phyloP scores from a whole-genome alignment of 163 green algal genomes.

The Chlorella variabilis region DNA sequence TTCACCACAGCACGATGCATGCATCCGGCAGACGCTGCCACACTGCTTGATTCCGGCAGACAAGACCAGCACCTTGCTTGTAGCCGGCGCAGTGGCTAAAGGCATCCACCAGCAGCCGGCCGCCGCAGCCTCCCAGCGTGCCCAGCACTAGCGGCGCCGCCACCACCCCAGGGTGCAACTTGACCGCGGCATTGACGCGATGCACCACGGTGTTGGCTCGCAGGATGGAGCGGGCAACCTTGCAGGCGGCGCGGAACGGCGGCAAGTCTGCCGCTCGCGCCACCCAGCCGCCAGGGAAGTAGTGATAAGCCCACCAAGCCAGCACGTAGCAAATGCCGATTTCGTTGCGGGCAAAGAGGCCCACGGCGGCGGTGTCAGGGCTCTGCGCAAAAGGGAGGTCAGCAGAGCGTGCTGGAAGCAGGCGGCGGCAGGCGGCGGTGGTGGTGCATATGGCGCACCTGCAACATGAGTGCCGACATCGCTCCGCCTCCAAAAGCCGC shows the following conservation, averaged over 20 bases:
- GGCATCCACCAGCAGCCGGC: slow-evolving; percentile 48
- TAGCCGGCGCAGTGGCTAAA: slow-evolving; percentile 36
- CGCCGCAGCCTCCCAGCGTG: slow-evolving; percentile 55
- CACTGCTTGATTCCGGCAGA: too few species aligned
- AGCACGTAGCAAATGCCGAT: slow-evolving; percentile 2
- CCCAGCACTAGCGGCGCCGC: slow-evolving; percentile 58
- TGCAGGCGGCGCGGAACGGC: neutral
- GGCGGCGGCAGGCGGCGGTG: too few species aligned
- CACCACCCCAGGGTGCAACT: slow-evolving; percentile 51
- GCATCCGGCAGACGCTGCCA: too few species aligned
- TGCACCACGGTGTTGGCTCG: slow-evolving; percentile 20
- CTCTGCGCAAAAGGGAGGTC: neutral
- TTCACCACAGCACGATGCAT: too few species aligned
- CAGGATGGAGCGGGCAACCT: neutral
- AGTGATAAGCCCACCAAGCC: slow-evolving; percentile 25
- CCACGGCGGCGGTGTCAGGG: neutral
- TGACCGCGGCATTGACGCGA: slow-evolving; percentile 47
- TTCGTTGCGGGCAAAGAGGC: slow-evolving; percentile 26
- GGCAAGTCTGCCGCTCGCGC: neutral
- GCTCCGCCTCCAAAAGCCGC: slow-evolving; percentile 25
- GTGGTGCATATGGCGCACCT: neutral
- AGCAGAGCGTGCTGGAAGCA: neutral
- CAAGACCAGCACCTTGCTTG: neutral
- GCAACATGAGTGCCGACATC: slow-evolving; percentile 20
- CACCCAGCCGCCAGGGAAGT: neutral